Percentiles rank a stretch among this genome's conserved stretches.
Conservation (phyloP, 495 filamentous ascomycete species). For the Neurospora sp. region DNA sequence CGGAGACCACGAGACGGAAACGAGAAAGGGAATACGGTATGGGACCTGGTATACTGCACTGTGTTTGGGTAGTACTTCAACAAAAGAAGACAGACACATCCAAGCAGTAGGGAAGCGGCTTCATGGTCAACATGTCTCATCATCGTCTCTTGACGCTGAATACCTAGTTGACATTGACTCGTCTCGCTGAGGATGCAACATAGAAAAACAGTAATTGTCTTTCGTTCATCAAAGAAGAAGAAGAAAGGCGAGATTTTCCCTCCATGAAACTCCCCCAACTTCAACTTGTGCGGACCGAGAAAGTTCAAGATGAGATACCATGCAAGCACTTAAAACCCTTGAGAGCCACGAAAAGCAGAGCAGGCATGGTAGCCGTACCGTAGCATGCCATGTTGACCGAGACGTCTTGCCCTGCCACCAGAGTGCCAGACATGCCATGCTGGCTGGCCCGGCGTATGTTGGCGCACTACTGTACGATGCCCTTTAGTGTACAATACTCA, state of each 20-base stretch:
- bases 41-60: background rate
- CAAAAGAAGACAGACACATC: background rate
- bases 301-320: background rate
- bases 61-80: background rate
- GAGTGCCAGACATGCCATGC: background rate
- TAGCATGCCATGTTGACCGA: background rate
- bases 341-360: background rate
- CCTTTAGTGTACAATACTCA: background rate
- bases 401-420: background rate
- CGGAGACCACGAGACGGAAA: background rate
- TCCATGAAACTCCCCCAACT: background rate
- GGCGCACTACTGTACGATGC: background rate
- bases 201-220: background rate
- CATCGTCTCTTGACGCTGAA: background rate
- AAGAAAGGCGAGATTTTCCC: background rate
- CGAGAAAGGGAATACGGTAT: background rate
- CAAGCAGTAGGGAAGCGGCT: background rate
- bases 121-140: background rate
- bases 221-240: background rate
- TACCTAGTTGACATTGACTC: background rate
- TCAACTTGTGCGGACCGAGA: background rate
- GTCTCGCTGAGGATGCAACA: background rate
- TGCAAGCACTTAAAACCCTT: background rate
- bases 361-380: background rate
- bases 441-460: background rate